Percentiles rank a stretch among this genome's conserved stretches.
Evolutionary conservation across 2,329 filamentous ascomycete genomes (phyloP).

Genomic region (Cordyceps javanica): DNA sequence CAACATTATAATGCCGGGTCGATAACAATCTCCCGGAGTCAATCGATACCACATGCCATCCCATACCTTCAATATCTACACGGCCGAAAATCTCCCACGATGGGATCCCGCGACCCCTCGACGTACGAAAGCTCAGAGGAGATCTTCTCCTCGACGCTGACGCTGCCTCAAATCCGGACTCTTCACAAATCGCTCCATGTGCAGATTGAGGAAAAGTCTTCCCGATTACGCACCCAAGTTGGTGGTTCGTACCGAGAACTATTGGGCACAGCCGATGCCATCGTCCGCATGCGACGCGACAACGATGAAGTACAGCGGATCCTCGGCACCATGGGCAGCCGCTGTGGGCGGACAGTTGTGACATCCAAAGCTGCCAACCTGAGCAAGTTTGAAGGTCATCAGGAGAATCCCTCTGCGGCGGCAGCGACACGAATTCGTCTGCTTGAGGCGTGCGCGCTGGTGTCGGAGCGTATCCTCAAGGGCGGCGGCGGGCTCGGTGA

Average conservation of each 20-base stretch:
- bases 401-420: slow-evolving; percentile 22
- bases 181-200: slow-evolving; percentile 55
- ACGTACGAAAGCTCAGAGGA: slow-evolving; percentile 41
- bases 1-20: not conserved
- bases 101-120: slow-evolving; percentile 42
- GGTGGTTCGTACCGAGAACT: slow-evolving; percentile 76
- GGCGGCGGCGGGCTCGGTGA: slow-evolving; percentile 27
- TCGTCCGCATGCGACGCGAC: slow-evolving; percentile 78
- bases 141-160: slow-evolving; percentile 50
- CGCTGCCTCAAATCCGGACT: slow-evolving; percentile 57
- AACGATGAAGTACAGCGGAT: slow-evolving; percentile 68
- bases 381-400: slow-evolving; percentile 34
- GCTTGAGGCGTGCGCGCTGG: slow-evolving; percentile 45
- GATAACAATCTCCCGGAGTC: not conserved
- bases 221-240: slow-evolving; percentile 57
- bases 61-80: not conserved
- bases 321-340: slow-evolving; percentile 65
- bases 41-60: not conserved
- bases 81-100: slow-evolving; percentile 18
- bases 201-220: slow-evolving; percentile 56
- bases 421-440: slow-evolving; percentile 41
- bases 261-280: slow-evolving; percentile 87
- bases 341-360: slow-evolving; percentile 68
- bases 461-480: slow-evolving; percentile 43
- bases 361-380: slow-evolving; percentile 59